These are phyloP conservation scores for Sporobolomyces phaffii DNA, from an alignment of 768 basidiomycete genomes.

Conservation along the genomic window DNA sequence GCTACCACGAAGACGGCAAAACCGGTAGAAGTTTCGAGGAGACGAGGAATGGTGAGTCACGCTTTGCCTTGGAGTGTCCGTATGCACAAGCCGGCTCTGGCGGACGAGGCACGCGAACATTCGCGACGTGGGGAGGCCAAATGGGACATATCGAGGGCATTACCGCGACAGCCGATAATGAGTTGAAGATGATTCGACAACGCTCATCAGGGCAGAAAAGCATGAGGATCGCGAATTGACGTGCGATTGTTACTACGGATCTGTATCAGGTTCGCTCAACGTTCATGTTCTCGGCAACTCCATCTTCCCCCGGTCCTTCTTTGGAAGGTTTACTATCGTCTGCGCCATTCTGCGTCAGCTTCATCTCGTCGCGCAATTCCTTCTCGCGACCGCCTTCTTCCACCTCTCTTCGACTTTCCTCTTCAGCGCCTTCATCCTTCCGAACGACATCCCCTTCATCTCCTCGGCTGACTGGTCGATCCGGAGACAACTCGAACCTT, in stretches of 20 bases:
- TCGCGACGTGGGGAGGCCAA: no score
- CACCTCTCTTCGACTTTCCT: slow-evolving; percentile 38
- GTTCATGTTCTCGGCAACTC: slow-evolving; percentile 64
- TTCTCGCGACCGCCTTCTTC: slow-evolving; percentile 46
- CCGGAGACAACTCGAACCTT: slow-evolving; percentile 37
- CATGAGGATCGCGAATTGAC: no score
- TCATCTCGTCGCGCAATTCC: slow-evolving; percentile 66
- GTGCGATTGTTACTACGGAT: no score
- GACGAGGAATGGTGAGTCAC: slow-evolving; percentile 67
- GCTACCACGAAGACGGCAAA: slow-evolving; percentile 75
- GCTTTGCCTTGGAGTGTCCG: background rate
- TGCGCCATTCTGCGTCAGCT: slow-evolving; percentile 84
- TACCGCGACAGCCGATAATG: no score
- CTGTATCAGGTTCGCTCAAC: slow-evolving; percentile 68
- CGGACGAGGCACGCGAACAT: no score
- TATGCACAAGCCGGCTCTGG: background rate
- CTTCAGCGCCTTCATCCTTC: slow-evolving; percentile 19
- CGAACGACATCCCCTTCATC: slow-evolving; percentile 19
- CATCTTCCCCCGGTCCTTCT: slow-evolving; percentile 71
- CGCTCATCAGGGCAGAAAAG: no score
- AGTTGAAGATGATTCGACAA: no score
- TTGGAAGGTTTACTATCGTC: slow-evolving; percentile 77
- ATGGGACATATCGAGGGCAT: no score
- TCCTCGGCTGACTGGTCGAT: slow-evolving; percentile 31
- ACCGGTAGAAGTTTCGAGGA: slow-evolving; percentile 70